Percentiles rank a stretch among this genome's conserved stretches.
Conservation (phyloP, 352 stramenopile species). For the Phytophthora aleatoria region DNA sequence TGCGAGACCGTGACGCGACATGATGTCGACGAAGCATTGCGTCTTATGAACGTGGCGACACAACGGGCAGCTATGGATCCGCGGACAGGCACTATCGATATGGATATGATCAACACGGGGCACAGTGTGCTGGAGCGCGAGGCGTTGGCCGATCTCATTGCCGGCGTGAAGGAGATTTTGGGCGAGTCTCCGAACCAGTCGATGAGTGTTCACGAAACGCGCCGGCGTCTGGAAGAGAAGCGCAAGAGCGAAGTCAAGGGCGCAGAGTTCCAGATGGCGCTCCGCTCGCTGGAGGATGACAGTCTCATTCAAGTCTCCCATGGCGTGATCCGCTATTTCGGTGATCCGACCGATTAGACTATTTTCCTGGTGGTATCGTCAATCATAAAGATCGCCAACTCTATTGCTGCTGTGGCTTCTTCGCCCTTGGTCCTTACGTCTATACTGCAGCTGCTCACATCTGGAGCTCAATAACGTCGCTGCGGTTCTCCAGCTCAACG, state of each 20-base stretch:
- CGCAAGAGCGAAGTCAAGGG: slow-evolving; percentile 76
- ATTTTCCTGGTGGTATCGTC: slow-evolving; percentile 9
- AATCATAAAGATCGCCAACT: slow-evolving; percentile 10
- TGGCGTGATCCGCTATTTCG: slow-evolving; percentile 80
- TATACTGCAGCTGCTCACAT: slow-evolving; percentile 12
- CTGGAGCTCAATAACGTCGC: slow-evolving; percentile 63
- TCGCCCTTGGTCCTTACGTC: neutral
- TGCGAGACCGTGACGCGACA: slow-evolving; percentile 55
- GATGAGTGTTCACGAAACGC: slow-evolving; percentile 88
- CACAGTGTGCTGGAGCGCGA: slow-evolving; percentile 91
- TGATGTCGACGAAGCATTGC: slow-evolving; percentile 95
- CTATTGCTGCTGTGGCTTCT: neutral
- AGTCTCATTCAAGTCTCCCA: slow-evolving; percentile 93
- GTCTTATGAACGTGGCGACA: slow-evolving; percentile 98
- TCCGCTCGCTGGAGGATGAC: slow-evolving; percentile 92
- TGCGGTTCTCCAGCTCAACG: slow-evolving; percentile 50
- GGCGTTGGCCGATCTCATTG: slow-evolving; percentile 60
- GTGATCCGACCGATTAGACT: slow-evolving; percentile 40
- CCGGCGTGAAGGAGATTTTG: slow-evolving; percentile 63
- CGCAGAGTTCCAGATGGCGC: slow-evolving; percentile 88
- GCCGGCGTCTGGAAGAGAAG: slow-evolving; percentile 86
- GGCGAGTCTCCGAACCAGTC: slow-evolving; percentile 60
- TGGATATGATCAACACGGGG: slow-evolving; percentile 99
- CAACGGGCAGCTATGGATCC: slow-evolving; percentile 97
- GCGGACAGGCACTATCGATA: slow-evolving; percentile 98